phyloP scores from a whole-genome alignment of 164 flowering plant species.

The Akebia trifoliata region DNA sequence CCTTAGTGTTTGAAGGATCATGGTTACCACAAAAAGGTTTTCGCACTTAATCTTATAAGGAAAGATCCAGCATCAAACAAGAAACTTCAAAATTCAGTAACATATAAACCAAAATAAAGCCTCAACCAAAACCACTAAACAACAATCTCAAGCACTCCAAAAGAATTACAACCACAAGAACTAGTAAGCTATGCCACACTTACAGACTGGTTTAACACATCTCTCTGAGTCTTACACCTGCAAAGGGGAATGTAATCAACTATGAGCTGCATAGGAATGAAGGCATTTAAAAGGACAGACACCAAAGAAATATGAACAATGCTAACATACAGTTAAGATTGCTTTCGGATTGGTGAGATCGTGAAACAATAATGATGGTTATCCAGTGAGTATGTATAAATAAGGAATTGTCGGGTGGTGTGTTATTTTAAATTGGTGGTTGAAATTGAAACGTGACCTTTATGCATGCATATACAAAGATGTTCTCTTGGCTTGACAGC shows the following conservation, averaged over 20 bases:
- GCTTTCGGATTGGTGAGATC: not conserved
- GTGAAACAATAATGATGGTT: not conserved
- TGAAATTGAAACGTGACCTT: too few species aligned
- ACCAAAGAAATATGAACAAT: too few species aligned
- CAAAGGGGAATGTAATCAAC: conserved; percentile 4
- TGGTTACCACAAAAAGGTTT: too few species aligned
- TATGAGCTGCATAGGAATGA: not conserved
- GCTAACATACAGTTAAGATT: too few species aligned
- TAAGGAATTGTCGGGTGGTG: too few species aligned
- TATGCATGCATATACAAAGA: too few species aligned
- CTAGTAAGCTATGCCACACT: conserved; percentile 40
- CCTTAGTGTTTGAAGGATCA: too few species aligned
- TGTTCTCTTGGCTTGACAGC: not conserved
- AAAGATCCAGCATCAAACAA: not conserved
- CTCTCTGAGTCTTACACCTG: conserved; percentile 71
- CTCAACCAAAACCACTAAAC: conserved; percentile 12
- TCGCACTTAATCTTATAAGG: not conserved
- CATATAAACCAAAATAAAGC: not conserved
- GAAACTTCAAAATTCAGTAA: conserved; percentile 1
- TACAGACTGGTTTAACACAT: conserved; percentile 37
- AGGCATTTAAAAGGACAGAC: not conserved
- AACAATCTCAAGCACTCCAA: conserved; percentile 1
- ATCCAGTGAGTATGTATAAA: too few species aligned
- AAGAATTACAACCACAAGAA: conserved; percentile 1
- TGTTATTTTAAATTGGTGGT: too few species aligned